These are phyloP conservation scores for Adansonia madagascariensis DNA, from an alignment of 441 rosid species.

Conservation along the genomic window DNA sequence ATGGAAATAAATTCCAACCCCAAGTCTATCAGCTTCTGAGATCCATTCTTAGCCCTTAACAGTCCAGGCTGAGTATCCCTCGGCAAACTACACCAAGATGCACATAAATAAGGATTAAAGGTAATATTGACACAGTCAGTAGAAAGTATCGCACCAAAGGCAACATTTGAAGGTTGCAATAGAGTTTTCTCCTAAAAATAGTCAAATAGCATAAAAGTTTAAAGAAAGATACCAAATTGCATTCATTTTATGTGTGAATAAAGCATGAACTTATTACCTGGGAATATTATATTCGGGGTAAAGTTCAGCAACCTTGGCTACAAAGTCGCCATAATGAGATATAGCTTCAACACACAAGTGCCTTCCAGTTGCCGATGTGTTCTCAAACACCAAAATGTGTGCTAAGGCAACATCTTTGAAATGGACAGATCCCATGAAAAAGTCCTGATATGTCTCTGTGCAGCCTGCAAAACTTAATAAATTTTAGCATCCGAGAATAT, in stretches of 20 bases:
- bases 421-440: constrained; percentile 87
- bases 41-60: constrained; percentile 65
- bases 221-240: neutral
- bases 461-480: constrained; percentile 51
- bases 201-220: neutral
- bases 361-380: constrained; percentile 70
- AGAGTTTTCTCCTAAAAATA: neutral
- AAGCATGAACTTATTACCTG: constrained; percentile 38
- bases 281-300: constrained; percentile 83
- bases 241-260: neutral
- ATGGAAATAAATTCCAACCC: constrained; percentile 74
- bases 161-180: neutral
- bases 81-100: constrained; percentile 53
- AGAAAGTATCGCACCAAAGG: neutral
- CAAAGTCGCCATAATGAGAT: constrained; percentile 88
- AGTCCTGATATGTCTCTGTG: constrained; percentile 67
- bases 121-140: neutral
- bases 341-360: constrained; percentile 84
- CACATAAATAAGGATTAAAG: neutral
- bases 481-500: neutral
- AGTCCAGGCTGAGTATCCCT: constrained; percentile 78
- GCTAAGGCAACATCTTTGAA: constrained; percentile 91
- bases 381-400: constrained; percentile 82
- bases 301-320: constrained; percentile 82
- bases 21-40: constrained; percentile 75